Evolutionary conservation across 176 grass and related monocot species (phyloP).

Genomic region (Oryza glaberrima): DNA sequence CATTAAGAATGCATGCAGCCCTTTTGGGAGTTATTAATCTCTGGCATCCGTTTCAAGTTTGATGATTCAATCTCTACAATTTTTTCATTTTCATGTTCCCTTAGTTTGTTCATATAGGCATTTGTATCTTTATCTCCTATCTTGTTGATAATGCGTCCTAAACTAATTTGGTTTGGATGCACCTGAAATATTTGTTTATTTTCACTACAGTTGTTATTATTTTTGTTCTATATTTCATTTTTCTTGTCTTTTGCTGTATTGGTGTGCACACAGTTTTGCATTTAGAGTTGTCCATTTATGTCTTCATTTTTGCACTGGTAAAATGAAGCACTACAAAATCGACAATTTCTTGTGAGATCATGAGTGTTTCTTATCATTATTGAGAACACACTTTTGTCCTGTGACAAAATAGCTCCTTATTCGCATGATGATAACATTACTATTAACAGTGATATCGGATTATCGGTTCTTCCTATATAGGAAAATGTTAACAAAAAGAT

Average conservation of each 20-base stretch:
- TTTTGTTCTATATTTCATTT: background rate
- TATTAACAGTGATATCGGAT: background rate
- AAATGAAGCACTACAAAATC: background rate
- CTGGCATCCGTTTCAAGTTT: background rate
- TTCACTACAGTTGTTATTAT: background rate
- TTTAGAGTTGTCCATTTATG: background rate
- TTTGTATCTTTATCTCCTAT: background rate
- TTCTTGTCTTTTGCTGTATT: background rate
- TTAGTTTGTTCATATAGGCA: background rate
- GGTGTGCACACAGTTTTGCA: background rate
- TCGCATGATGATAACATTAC: background rate
- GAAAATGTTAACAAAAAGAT: background rate
- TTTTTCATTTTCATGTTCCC: background rate
- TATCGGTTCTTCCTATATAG: background rate
- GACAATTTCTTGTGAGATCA: background rate
- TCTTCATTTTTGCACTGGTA: background rate
- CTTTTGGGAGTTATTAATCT: background rate
- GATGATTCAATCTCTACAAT: background rate
- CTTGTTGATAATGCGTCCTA: background rate
- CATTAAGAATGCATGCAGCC: background rate
- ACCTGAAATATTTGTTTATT: background rate
- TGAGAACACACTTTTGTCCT: background rate
- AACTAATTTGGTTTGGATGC: constrained; percentile 13
- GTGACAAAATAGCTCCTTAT: background rate
- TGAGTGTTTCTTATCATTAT: background rate